Base-by-base conservation (phyloP, 352 stramenopile genomes). In the Phytophthora vignae region DNA sequence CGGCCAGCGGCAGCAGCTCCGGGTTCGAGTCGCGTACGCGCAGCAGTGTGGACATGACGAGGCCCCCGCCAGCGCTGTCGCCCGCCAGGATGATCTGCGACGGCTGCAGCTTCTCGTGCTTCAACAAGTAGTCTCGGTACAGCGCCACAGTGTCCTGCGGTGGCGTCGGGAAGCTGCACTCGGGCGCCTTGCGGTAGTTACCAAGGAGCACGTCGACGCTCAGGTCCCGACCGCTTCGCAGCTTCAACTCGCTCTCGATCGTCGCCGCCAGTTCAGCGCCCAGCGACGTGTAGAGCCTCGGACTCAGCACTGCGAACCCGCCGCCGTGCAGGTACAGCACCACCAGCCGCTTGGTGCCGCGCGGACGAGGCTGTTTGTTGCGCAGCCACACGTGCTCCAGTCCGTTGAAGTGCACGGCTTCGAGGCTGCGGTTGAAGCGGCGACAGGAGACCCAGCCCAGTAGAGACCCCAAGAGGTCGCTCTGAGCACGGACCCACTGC, bases 121-220 rank as follows among this genome's bases (percentile, higher is more conserved):
- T 19, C 3, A 87, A n/a, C 7, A 86, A 53, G 53, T 87, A 81
- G 21, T 71, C 7, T 38, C 81, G 68, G 67, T 84, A 87, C 59
- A 85, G 73, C 1, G 55, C 29, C 27, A 89, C 49, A 0, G 65
- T 67, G 33, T 89, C 81, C n/a, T 87, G 33, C 17, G 71, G 53
- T 21, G 74, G 81, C 0, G 74, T 62, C 2, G 81, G 81, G 62
- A 82, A 88, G 44, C 64, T 63, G 48, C 71, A 65, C 54, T 89
- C 77, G 2, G 83, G 83, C 3, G 64, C 33, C 57, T 90, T 90
- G 22, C 75, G 79, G 60, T 90, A 89, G 73, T 88, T 90, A 5
- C 68, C 81, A 1, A 85, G 40, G 25, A 88, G 64, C 8, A 84
- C 68, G 15, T 89, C 69, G 17, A 88, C 69, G 3, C 56, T 46